Evolutionary conservation across 768 basidiomycete genomes (phyloP), one percentile per base, ranked within the genome.

Genomic region (Xanthoconium stramineum): DNA sequence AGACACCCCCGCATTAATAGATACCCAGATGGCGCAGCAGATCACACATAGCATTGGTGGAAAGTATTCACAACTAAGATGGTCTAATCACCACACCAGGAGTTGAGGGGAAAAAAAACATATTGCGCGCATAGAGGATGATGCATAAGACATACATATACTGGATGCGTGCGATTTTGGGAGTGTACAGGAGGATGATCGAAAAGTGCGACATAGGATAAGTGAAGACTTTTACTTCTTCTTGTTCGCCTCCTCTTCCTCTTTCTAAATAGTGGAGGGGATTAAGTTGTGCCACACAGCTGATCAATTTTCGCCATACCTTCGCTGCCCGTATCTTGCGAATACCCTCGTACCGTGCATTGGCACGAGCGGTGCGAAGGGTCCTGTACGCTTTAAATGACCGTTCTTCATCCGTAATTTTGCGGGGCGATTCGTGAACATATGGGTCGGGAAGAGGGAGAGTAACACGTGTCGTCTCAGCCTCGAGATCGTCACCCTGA

Each of bases 241-340:
- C 82, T 94, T 93, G 71, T 81, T 83, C 55, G 89, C 91, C 71
- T 94, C 92, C 82, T 94, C 92, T 72, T 93, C 93, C 65, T 90
- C 91, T 72, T 88, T 90, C 90, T 91, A 67, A 56, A 65, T 46
- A 54, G 30, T 29, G 36, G 9, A 29, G 50, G 54, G 28, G 37
- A 63, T 72, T 5, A 68, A 66, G 52, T 29, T 48, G 35, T 32
- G 24, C 58, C 10, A 36, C 17, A 44, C 4, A 17, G 38, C n/a
- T 6, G 35, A n/a, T n/a, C 39, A 37, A 17, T 37, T 55, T 36
- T 33, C 2, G 29, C 75, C 86, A 57, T 67, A 86, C 91, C 89
- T 94, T 94, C 68, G 85, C 84, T 63, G 85, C 84, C 61, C 93
- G 87, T 61, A 84, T 78, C 78, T 93, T 94, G 78, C 94, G 90